Percentiles rank a stretch among this genome's conserved stretches.
Evolutionary conservation across 306 rosid species (phyloP).

Genomic region (Cicer pinnatifidum): DNA sequence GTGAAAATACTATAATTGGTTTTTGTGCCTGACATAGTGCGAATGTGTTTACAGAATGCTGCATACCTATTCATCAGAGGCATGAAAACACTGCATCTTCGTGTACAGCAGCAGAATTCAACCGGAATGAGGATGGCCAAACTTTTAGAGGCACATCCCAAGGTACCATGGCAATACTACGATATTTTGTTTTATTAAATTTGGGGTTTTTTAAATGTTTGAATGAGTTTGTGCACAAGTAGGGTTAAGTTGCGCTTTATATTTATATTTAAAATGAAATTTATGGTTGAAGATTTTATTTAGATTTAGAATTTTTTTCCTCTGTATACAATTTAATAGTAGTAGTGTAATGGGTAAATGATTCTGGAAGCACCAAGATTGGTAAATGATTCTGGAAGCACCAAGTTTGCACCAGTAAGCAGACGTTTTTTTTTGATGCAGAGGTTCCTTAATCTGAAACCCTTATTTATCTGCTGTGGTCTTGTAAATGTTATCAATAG

Average conservation of each 20-base stretch:
- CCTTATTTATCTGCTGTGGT: background rate
- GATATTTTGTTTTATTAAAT: background rate
- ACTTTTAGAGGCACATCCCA: conserved; percentile 97
- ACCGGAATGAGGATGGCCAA: conserved; percentile 82
- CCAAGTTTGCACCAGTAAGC: background rate
- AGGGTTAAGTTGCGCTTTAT: background rate
- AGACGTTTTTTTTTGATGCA: background rate
- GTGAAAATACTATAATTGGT: conserved; percentile 22
- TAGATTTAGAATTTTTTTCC: background rate
- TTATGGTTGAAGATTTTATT: conserved; percentile 22
- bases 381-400: background rate
- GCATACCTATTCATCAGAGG: conserved; percentile 94
- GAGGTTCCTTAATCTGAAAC: background rate
- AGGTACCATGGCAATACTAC: conserved; percentile 55
- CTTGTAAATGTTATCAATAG: background rate
- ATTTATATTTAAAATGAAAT: conserved; percentile 3
- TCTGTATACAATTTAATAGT: background rate
- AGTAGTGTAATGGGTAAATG: background rate
- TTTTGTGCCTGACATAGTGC: conserved; percentile 17
- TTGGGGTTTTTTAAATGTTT: background rate
- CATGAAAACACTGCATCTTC: conserved; percentile 96
- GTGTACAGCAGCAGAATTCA: conserved; percentile 92
- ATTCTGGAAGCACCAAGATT: background rate
- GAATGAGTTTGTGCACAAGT: background rate
- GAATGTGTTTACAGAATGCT: conserved; percentile 71